Base-by-base conservation (phyloP, 2,329 filamentous ascomycete species). In the Paracoccidioides lutzii region DNA sequence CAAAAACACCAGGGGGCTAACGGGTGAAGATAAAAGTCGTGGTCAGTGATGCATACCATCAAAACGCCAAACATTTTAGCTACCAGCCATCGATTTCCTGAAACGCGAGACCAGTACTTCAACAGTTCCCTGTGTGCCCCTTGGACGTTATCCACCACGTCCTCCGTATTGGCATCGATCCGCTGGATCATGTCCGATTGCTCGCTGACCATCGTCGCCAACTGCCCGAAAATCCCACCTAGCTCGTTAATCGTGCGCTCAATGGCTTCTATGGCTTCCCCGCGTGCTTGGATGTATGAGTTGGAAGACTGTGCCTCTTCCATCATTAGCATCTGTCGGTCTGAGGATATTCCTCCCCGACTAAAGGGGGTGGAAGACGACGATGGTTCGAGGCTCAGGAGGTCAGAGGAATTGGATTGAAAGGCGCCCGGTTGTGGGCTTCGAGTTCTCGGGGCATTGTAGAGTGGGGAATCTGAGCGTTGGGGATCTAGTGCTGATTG, bases 181-280 rank as follows among this genome's bases (percentile, higher is more conserved):
- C 91, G 80, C 72, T 97, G 89, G 61, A 98, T 95, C 86, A 95
- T 95, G 72, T 96, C 93, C 59, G 88, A 89, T 73, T 98, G 93
- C 70, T 98, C 91, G 55, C 87, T 89, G 35, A 98, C 93, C 93
- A 98, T 97, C 62, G 88, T 84, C 40, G 93, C 91, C 52, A 98
- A 76, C 71, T 98, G 91, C 7, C 90, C 88, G 69, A 97, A 97
- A 59, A 96, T 96, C 12, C 85, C 78, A 33, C 93, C 93, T 0
- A 98, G 78, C 69, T 98, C 93, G 60, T 82, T 83, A 63, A 98
- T 98, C 1, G 93, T 98, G 63, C 88, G 84, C 71, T 98, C 93
- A 58, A 98, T 98, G 4, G 90, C 88, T 68, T 97, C 91, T 60
- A 98, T 97, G 0, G 93, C 93, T 70, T 96, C 89, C 15, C 91